Conservation (phyloP, 2,329 filamentous ascomycete genomes). For the Curvularia sp. region DNA sequence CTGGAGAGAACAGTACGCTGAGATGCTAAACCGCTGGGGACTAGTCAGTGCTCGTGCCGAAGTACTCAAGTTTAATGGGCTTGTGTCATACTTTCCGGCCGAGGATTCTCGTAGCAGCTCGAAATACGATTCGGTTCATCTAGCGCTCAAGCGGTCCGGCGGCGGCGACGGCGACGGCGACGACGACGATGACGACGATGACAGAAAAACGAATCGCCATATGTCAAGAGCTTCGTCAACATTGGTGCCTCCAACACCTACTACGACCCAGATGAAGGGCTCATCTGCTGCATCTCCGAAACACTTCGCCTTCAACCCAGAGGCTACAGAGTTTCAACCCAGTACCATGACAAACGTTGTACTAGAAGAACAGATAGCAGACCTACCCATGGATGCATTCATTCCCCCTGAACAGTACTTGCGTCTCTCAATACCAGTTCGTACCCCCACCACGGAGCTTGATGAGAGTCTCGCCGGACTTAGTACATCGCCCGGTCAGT, state of each 20-base stretch:
- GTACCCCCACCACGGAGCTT: slow-evolving; percentile 28
- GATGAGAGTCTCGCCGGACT: slow-evolving; percentile 30
- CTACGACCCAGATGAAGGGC: slow-evolving; percentile 27
- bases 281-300: slow-evolving; percentile 37
- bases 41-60: slow-evolving; percentile 63
- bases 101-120: slow-evolving; percentile 32
- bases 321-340: slow-evolving; percentile 47
- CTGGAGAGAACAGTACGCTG: slow-evolving; percentile 65
- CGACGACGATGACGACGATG: slow-evolving; percentile 22
- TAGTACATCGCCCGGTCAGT: slow-evolving; percentile 27
- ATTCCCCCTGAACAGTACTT: slow-evolving; percentile 40
- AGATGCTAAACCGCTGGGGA: slow-evolving; percentile 66
- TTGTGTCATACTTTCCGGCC: slow-evolving; percentile 47
- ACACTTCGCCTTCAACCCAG: slow-evolving; percentile 48
- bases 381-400: slow-evolving; percentile 23
- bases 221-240: slow-evolving; percentile 38
- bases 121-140: slow-evolving; percentile 38
- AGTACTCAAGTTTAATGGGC: slow-evolving; percentile 63
- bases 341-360: slow-evolving; percentile 26
- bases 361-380: slow-evolving; percentile 24
- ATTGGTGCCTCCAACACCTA: slow-evolving; percentile 33
- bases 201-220: slow-evolving; percentile 21
- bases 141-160: slow-evolving; percentile 31
- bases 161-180: no score
- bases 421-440: slow-evolving; percentile 40